phyloP scores from a whole-genome alignment of 371 early-diverging fungal species.

The Syncephalis fuscata region DNA sequence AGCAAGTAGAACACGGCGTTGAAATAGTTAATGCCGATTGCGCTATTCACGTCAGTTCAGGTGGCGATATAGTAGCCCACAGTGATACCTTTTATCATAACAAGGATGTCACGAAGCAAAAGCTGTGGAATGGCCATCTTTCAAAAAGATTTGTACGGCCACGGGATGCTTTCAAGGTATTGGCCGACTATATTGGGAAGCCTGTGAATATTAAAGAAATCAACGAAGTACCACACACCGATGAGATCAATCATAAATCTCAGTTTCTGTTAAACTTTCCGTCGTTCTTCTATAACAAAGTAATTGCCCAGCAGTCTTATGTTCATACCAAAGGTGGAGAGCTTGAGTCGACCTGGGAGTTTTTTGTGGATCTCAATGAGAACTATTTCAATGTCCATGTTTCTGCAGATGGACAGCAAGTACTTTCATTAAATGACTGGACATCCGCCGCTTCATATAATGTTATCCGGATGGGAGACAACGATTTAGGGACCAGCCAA shows the following conservation, averaged over 20 bases:
- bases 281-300: neutral
- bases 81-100: neutral
- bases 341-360: slow-evolving; percentile 55
- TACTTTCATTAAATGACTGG: slow-evolving; percentile 75
- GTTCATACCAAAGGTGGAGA: neutral
- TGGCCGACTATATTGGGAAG: too few relatives aligned
- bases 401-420: slow-evolving; percentile 29
- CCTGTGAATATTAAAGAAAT: too few relatives aligned
- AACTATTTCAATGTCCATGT: slow-evolving; percentile 83
- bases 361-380: slow-evolving; percentile 72
- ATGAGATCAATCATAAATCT: too few relatives aligned
- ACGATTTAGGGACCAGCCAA: slow-evolving; percentile 59
- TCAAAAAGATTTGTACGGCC: too few relatives aligned
- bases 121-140: too few relatives aligned
- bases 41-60: too few relatives aligned
- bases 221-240: too few relatives aligned
- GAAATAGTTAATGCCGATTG: slow-evolving; percentile 22
- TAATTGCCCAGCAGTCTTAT: neutral
- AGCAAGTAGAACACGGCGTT: slow-evolving; percentile 18
- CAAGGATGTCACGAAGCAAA: too few relatives aligned
- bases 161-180: too few relatives aligned
- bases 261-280: too few relatives aligned
- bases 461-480: slow-evolving; percentile 73
- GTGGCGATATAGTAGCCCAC: too few relatives aligned
- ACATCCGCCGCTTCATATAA: slow-evolving; percentile 53